Conservation (phyloP, 1,284 basidiomycete species). For the Ceratobasidium sp. region DNA sequence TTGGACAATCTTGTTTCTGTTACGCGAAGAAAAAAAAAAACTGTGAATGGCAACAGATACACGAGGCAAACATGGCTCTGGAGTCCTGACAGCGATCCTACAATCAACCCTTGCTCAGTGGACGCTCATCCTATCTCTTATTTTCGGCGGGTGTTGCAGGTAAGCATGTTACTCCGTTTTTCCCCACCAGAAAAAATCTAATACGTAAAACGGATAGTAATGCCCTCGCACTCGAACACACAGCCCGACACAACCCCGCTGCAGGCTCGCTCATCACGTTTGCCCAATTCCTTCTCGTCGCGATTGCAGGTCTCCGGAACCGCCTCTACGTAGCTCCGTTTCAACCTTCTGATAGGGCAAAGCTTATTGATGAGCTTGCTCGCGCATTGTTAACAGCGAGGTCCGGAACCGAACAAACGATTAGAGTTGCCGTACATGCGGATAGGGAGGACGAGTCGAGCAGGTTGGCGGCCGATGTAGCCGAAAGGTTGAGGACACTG, state of each 20-base stretch:
- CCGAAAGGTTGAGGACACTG: conserved; percentile 26
- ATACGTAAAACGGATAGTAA: conserved; percentile 64
- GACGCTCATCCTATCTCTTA: conserved; percentile 70
- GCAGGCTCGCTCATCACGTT: conserved; percentile 87
- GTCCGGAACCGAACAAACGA: background rate
- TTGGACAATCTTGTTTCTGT: background rate
- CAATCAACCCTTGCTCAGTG: conserved; percentile 63
- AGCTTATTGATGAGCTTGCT: conserved; percentile 34
- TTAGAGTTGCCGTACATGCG: conserved; percentile 11
- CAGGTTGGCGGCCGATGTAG: conserved; percentile 5
- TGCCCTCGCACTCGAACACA: conserved; percentile 76
- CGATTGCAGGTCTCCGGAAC: conserved; percentile 73
- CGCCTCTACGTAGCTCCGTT: conserved; percentile 61
- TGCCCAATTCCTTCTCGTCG: conserved; percentile 83
- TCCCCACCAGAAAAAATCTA: conserved; percentile 53
- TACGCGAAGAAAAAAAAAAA: background rate
- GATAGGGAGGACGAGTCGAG: background rate
- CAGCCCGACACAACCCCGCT: conserved; percentile 72
- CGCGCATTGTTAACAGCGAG: conserved; percentile 18
- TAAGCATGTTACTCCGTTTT: conserved; percentile 54
- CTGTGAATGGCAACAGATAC: conserved; percentile 5
- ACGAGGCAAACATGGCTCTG: background rate
- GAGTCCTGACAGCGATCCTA: conserved; percentile 32
- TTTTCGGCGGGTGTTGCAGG: conserved; percentile 89
- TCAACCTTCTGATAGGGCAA: background rate